Base-by-base conservation (phyloP, 345 rosid genomes). In the Melaleuca alternifolia region DNA sequence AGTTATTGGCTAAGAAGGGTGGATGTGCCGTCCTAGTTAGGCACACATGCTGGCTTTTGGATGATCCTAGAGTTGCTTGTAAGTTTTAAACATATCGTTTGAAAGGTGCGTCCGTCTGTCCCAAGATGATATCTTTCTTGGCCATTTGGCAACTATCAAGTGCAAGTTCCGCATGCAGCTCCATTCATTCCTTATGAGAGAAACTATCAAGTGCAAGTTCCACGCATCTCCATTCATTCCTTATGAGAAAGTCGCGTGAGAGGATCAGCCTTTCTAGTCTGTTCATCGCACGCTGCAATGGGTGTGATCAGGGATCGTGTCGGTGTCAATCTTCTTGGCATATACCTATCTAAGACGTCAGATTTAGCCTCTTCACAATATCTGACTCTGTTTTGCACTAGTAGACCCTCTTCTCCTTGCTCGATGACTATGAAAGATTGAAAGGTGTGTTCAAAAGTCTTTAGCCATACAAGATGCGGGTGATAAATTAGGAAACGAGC, bases 31-130 rank as follows among this genome's bases (percentile, higher is more conserved):
- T 95, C 50, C 90, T 97, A 54, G 97, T 96, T 84, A 96, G 91
- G 96, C 93, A 51, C 99, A 95, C 87, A 93, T 98, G 87, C 95
- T 96, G 89, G 95, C 96, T 83, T 96, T 97, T 76, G 98, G 96
- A 88, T 97, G 90, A 90, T 46, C 28, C 37, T 8, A 20, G 13
- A 77, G 71, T 59, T 81, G 61, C 52, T 2, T 84, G 23, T 54
- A 11, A 57, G 30, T 57, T 26, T 11, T 57, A 11, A 14, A 2
- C 11, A 11, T n/a, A n/a, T 57, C 65, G 6, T 57, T 57, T 57
- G 30, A 57, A 57, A 26, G 65, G 65, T 11, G 30, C 7, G 65
- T 28, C 65, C 26, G 65, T 28, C 65, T 24, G 65, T 5, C 16
- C 6, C 16, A 26, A 26, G 14, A 26, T 33, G 46, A 1, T 65